Percentiles rank a stretch among this genome's conserved stretches.
Conservation (phyloP, 2,329 filamentous ascomycete genomes). For the Cordyceps pruinosa region DNA sequence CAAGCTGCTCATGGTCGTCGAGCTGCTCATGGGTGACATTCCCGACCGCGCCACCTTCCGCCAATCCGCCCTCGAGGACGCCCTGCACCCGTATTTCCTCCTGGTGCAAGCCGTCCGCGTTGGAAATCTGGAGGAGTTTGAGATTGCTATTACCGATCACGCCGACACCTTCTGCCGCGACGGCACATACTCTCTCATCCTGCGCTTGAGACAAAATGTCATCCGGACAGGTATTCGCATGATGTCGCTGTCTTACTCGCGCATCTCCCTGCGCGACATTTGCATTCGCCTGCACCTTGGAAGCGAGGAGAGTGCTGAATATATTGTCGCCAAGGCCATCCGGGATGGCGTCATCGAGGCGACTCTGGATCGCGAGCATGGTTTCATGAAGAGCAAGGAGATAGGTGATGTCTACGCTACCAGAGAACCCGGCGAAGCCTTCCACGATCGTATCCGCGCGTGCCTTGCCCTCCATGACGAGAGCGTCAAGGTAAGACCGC, state of each 20-base stretch:
- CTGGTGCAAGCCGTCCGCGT: constrained; percentile 93
- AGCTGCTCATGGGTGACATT: constrained; percentile 97
- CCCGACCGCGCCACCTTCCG: constrained; percentile 93
- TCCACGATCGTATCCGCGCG: constrained; percentile 92
- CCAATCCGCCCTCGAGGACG: constrained; percentile 75
- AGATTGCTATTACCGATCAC: constrained; percentile 76
- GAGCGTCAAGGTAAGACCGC: constrained; percentile 76
- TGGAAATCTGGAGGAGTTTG: constrained; percentile 91
- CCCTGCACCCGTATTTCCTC: constrained; percentile 86
- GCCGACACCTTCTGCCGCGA: constrained; percentile 84
- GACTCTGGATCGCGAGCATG: constrained; percentile 84
- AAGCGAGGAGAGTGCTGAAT: constrained; percentile 95
- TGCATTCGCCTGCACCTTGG: constrained; percentile 90
- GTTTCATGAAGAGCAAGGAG: constrained; percentile 98
- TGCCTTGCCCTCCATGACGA: constrained; percentile 92
- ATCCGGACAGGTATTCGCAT: constrained; percentile 99
- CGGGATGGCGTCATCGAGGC: constrained; percentile 96
- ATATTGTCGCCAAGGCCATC: constrained; percentile 98
- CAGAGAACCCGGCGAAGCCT: constrained; percentile 89
- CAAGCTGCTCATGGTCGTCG: constrained; percentile 93
- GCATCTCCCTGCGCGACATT: constrained; percentile 93
- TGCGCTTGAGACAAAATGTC: constrained; percentile 93
- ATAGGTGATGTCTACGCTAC: constrained; percentile 94
- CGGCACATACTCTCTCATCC: constrained; percentile 89
- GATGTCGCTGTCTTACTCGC: constrained; percentile 97